Base-by-base conservation (phyloP, 2,329 filamentous ascomycete species). In the Fusarium sp. region DNA sequence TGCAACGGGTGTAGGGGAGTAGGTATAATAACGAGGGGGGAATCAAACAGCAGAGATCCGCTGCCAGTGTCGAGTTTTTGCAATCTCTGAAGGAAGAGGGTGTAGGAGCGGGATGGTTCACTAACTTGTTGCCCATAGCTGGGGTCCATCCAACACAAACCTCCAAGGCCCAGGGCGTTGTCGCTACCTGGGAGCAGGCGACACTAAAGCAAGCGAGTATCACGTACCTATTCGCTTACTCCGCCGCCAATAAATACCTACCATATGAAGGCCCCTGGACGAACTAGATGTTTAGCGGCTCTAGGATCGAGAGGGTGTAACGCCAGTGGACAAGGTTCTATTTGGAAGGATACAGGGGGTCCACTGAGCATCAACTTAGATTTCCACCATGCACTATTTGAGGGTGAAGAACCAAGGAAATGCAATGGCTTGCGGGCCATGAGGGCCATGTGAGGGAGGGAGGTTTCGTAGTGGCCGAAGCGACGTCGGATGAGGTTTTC, bases 301-400 rank as follows among this genome's bases (percentile, higher is more conserved):
- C 61, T 23, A 54, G 61, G 38, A 38, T 65, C 53, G 48, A 42
- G 61, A 70, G 63, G 67, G 63, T 69, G 66, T 66, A 69, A 69
- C 66, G 61, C 63, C 61, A 70, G 62, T 69, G 65, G 65, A 61
- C 65, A 66, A 58, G 67, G 63, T 60, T 66, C 55, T 38, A 51
- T 51, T 49, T 46, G 42, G 55, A 61, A 41, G 53, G 53, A 53
- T 58, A 55, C 33, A 42, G 50, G 50, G 51, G 54, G 56, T 64
- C 61, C 63, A 67, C 63, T 35, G 57, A 60, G 54, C 33, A 44
- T 63, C 62, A 44, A 61, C 57, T 65, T 63, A 64, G 43, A 53
- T 49, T 48, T 59, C 48, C 61, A 64, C 53, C 39, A 53, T 42
- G 61, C 59, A 57, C 64, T 59, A 67, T 38, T 48, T 39, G 29